Evolutionary conservation across 2,329 filamentous ascomycete species (phyloP), one percentile per base, ranked within the genome.

Genomic region (Davidsoniella eucalypti): DNA sequence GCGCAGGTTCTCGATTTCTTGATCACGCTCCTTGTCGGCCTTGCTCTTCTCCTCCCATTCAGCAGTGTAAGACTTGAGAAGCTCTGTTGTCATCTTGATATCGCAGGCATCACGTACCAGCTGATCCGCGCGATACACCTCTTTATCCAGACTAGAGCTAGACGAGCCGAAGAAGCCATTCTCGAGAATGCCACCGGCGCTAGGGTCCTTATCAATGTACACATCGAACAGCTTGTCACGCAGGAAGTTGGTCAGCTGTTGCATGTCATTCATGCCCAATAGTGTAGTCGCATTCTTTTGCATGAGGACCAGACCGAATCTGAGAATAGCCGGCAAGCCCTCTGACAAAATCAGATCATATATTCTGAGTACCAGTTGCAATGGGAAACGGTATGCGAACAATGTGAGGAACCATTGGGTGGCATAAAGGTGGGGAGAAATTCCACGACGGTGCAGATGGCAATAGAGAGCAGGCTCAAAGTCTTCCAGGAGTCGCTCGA

Each of bases 391-490:
- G 64, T 98, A 98, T 29, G 90, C 87, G 61, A 98, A 98, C n/a
- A 98, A 73, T 0, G 92, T 98, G 46, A 98, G 74, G 66, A 98
- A 98, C 92, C 92, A 98, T 64, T 98, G 92, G 0, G 92, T 98
- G 42, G 92, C 92, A 62, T 98, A 98, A 7, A 98, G 73, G 61
- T 94, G 87, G 1, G 92, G 84, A 7, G 84, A 84, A 50, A 98
- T 92, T 56, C 86, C 82, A 51, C 84, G 79, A 52, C 92, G 81
- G 60, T 85, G 84, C 51, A 98, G 76, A 64, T 98, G 92, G 62
- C 90, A 95, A 66, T 94, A 95, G 5, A 98, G 69, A 2, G 88
- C 88, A 2, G 93, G 92, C 61, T 98, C 90, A 41, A 90, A 72
- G 58, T 98, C 92, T 65, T 98, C 92, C 25, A 98, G 70, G 17